Evolutionary conservation across 108 stramenopile genomes (phyloP), one percentile per base, ranked within the genome.

Genomic region (Pseudonitzschia pungens): DNA sequence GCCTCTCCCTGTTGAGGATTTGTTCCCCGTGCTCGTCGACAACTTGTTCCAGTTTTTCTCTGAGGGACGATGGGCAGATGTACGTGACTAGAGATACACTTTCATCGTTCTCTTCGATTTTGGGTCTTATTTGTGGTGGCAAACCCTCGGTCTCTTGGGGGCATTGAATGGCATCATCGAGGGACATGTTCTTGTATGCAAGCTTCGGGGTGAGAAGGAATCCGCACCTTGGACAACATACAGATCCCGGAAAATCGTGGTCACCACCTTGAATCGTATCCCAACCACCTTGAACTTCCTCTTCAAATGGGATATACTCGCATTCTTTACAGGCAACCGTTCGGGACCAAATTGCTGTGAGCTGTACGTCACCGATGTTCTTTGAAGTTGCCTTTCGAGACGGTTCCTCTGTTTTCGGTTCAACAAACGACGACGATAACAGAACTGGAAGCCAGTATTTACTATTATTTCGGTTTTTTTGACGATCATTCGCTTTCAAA

Each of bases 231-330:
- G 91, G 87, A 71, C 93, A 94, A 24, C 60, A 57, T 26, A 92
- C 71, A n/a, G 77, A 62, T 31, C 74, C 75, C 55, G 69, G 55
- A 45, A 68, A 65, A 43, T 88, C 89, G 18, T 62, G 54, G 28
- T 80, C 81, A 28, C 74, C 82, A 27, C 81, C 78, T 33, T 77
- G 32, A 11, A 84, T 59, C 10, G 79, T 73, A 73, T 92, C 91
- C 93, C 93, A 94, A 0, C 93, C 91, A 69, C 84, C 81, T 68
- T 89, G 87, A 45, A 94, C 80, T 77, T 94, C 93, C 82, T 94
- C 93, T 45, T 94, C 93, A n/a, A 94, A 70, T 6, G 89, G 93
- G 29, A 83, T 77, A 69, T 94, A 92, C 8, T 75, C 70, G 69
- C 93, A 94, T 43, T 72, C 78, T 55, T 84, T 76, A 51, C 93